Evolutionary conservation across 1,139 yeast species (phyloP), one percentile per base, ranked within the genome.

Genomic region (Candida buenavistaensis): DNA sequence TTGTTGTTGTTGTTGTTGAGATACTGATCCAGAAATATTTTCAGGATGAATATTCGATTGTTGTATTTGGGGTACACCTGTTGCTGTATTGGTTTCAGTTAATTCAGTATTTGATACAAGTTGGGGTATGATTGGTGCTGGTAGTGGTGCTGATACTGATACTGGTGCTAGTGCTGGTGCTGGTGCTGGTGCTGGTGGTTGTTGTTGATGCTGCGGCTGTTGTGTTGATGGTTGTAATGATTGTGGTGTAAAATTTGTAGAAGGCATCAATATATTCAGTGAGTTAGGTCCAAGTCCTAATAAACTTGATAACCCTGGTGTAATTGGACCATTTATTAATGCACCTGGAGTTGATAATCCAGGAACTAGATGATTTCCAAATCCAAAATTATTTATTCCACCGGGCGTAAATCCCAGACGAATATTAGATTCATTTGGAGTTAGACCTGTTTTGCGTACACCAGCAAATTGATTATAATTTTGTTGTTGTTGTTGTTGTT

Each of bases 371-470:
- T 40, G 66, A 33, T 50, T 53, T 16, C 55, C 64, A 44, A 66
- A 64, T n/a, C 58, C 58, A 45, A 64, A 65, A 28, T 52, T 55
- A 32, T 44, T 50, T 28, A 55, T 41, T 1, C 63, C 62, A 0
- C 72, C 72, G 3, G 74, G 73, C 0, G 89, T 80, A 23, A 82
- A 55, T 0, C 90, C 90, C 0, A 85, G 68, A 41, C 92, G 66
- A 30, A 82, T 44, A 35, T 76, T 70, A 4, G 84, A 76, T 50
- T 82, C 89, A 54, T 79, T 82, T 5, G 90, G 88, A 0, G 88
- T 80, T 28, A 82, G 59, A 0, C 87, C 89, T 0, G 82, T 66
- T 45, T 80, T 72, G 22, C 73, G 57, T 37, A 62, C 46, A 33
- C 54, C 55, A 39, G 60, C 51, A 43, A 61, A 59, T 45, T 58